Evolutionary conservation across 164 flowering plant genomes (phyloP), one percentile per base, ranked within the genome.

Genomic region (Magnolia sinica): DNA sequence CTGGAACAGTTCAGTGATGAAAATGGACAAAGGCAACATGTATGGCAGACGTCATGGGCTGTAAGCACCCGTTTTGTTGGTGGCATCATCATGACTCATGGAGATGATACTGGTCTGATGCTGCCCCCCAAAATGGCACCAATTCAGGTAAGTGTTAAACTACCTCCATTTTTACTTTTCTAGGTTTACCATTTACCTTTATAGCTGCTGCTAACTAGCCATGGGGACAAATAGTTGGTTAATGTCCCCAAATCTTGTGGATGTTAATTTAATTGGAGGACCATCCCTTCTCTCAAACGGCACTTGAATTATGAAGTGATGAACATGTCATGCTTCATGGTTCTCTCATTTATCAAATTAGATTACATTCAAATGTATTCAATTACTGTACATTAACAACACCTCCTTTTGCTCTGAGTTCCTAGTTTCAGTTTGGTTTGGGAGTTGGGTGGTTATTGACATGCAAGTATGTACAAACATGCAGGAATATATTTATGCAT

Each of bases 41-140:
- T 96, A 52, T 96, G 98, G 99, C 99, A 93, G 86, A 93, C 99
- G 50, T 96, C 99, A 81, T 96, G 98, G 99, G 98, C 99, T 23
- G 75, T 96, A 73, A 93, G 98, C 80, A 93, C 98, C 24, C 90
- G 98, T 22, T 96, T 93, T 87, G 80, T 96, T 80, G 97, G 98
- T 70, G 98, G 95, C 77, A 94, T 94, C 50, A 92, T 95, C 79
- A 95, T 95, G 98, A 89, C 94, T 24, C 98, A 92, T 85, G 98
- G 98, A 76, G 97, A 93, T 87, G 94, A 93, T 82, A 77, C 89
- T 81, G 97, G 98, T 45, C 76, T 95, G 72, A 89, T 93, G 94
- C 95, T 96, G 77, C 98, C 98, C 4, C 98, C 99, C 68, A 92
- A 81, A 73, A 64, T 96, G 73, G 99, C 99, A 16, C 98, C 99